Base-by-base conservation (phyloP, 1,284 basidiomycete genomes). In the Sutorius eximius region DNA sequence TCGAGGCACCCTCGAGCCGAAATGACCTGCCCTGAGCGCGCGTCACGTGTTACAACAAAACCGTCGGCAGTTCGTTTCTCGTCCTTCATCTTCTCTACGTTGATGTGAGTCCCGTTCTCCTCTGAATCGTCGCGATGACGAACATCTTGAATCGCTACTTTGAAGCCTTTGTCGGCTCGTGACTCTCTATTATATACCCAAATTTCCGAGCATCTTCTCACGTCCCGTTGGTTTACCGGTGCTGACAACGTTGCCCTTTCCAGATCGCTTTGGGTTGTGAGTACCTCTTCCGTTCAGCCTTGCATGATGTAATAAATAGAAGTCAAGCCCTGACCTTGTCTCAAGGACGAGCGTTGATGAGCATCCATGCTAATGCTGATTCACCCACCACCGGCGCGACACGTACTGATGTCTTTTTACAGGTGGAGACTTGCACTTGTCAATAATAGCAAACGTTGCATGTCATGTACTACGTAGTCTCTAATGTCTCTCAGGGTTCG, bases 311-410 rank as follows among this genome's bases (percentile, higher is more conserved):
- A 76, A 78, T 70, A 81, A 76, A 84, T 89, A 89, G 87, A 86
- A 89, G 88, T 91, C 88, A 91, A 91, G 88, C 87, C 77, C 88
- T 86, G 85, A 90, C 71, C 75, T 73, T 72, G 80, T 88, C 85
- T 82, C 53, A 82, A 80, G 85, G 85, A 86, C 77, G 71, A 73
- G 75, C 62, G 66, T 77, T 87, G 87, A 86, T 77, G 87, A 87
- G 74, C 69, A 69, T 77, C 86, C 88, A 90, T 90, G 87, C 87
- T 90, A 90, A 90, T 90, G 80, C 87, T 90, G 87, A 68, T 51
- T 36, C 44, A 12, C 6, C 6, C 7, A 2, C 16, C 7, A n/a
- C 18, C 18, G 30, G 20, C 41, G 3, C 0, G n/a, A 52, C 40
- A 1, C 46, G 8, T 61, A 18, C 61, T 71, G 40, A 57, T 45